Base-by-base conservation (phyloP, 192 early-diverging fungal species). In the Podila clonocystis region DNA sequence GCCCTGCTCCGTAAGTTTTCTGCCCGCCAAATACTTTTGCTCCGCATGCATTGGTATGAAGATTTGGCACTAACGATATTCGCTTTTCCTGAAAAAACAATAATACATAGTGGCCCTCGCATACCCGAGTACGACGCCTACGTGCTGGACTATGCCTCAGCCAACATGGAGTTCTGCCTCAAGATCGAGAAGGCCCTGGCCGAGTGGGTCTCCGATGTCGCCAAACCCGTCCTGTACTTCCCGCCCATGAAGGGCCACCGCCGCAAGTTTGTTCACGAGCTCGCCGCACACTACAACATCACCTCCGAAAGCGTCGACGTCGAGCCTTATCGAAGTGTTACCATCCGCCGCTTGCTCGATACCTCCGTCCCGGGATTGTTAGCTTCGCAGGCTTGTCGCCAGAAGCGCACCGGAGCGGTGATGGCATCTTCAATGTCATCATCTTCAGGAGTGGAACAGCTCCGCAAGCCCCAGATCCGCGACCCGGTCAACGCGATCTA, bases 231-330 rank as follows among this genome's bases (percentile, higher is more conserved):
- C 6, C 74, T 93, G 29, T 83, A 92, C 45, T 92, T 96, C 66
- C 83, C 90, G 28, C 89, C 92, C 6, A 92, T 92, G 88, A 92
- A 92, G 64, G 76, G 74, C 13, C 72, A 84, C 33, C 83, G 82
- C 63, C 93, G 94, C 57, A 85, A 89, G 60, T 92, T 96, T 72
- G 74, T 96, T 33, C 90, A 93, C 58, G 91, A 88, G 15, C 83
- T 97, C 62, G 91, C 89, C 19, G 84, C 86, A n/a, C 86, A 89
- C 58, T 97, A 97, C 84, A 83, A 90, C 58, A 85, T 96, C 38
- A 70, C 82, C 0, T 91, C 91, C 36, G 90, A 93, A 58, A 90
- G 93, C n/a, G 75, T 96, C 12, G 97, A 98, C 82, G 87, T 88
- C 28, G 91, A 95, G 75, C 93, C 93, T 0, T 74, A 86, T 33